Evolutionary conservation across 177 flowering plant genomes (phyloP).

Genomic region (Vitis hybrid): DNA sequence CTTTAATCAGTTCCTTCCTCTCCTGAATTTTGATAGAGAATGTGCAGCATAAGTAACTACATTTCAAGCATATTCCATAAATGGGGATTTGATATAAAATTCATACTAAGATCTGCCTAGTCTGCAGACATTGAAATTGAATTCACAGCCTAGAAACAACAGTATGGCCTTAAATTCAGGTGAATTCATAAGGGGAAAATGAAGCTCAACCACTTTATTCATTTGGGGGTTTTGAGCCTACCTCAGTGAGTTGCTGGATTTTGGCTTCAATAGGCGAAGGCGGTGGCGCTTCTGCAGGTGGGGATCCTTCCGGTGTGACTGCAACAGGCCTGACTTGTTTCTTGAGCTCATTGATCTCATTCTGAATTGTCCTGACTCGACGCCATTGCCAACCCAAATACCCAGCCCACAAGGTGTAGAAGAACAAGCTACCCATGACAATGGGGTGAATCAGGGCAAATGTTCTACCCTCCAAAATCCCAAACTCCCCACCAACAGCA

Average conservation of each 20-base stretch:
- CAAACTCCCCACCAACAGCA: slow-evolving; percentile 79
- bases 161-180: too few relatives aligned
- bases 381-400: slow-evolving; percentile 99
- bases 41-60: neutral
- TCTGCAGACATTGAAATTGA: too few relatives aligned
- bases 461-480: slow-evolving; percentile 77
- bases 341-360: slow-evolving; percentile 84
- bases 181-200: too few relatives aligned
- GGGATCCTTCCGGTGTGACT: slow-evolving; percentile 52
- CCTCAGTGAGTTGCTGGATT: slow-evolving; percentile 86
- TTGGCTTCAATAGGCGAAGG: slow-evolving; percentile 65
- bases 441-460: slow-evolving; percentile 71
- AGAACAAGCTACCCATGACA: slow-evolving; percentile 73
- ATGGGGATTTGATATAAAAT: neutral
- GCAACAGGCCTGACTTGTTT: slow-evolving; percentile 73
- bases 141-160: too few relatives aligned
- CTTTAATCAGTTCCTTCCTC: slow-evolving; percentile 82
- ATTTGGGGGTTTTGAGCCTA: slow-evolving; percentile 7
- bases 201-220: too few relatives aligned
- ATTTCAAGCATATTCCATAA: neutral
- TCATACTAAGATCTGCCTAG: too few relatives aligned
- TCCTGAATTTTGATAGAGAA: slow-evolving; percentile 43
- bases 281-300: slow-evolving; percentile 28
- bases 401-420: slow-evolving; percentile 80
- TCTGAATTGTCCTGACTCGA: slow-evolving; percentile 74